A percentile compares a stretch with the other conserved stretches of the same genome.
phyloP scores from a whole-genome alignment of 164 flowering plant species.

The Vitis rotundifolia region DNA sequence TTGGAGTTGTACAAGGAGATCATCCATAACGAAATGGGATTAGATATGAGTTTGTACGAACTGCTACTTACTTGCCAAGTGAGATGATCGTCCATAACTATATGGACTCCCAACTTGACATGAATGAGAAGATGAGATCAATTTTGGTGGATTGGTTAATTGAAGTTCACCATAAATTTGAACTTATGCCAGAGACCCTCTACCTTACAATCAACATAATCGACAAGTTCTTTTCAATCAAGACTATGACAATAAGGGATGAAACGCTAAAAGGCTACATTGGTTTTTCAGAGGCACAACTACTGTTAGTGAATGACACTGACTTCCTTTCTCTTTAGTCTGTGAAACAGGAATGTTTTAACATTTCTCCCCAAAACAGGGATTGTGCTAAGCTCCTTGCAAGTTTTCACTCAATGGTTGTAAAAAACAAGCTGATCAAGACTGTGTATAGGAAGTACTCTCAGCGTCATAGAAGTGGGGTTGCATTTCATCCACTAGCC shows the following conservation, averaged over 20 bases:
- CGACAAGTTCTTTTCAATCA: conserved; percentile 41
- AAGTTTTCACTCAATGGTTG: conserved; percentile 25
- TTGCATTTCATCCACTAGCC: conserved; percentile 43
- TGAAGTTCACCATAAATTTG: conserved; percentile 49
- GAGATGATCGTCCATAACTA: conserved; percentile 22
- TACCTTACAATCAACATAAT: conserved; percentile 47
- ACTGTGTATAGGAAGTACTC: conserved; percentile 42
- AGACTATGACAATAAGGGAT: no score
- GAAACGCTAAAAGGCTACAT: conserved; percentile 58
- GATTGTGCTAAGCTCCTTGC: conserved; percentile 44
- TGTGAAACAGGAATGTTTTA: no score
- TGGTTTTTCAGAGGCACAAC: conserved; percentile 49
- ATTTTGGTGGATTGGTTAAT: conserved; percentile 55
- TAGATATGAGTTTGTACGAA: conserved; percentile 41
- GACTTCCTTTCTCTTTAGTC: no score
- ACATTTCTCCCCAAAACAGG: conserved; percentile 20
- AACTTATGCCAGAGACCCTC: conserved; percentile 56
- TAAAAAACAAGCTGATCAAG: conserved; percentile 33
- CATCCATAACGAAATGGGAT: conserved; percentile 41
- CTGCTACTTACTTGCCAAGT: conserved; percentile 52
- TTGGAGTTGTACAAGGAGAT: conserved; percentile 78
- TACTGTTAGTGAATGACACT: conserved; percentile 28
- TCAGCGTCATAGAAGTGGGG: conserved; percentile 24
- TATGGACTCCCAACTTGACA: conserved; percentile 33
- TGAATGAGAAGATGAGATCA: conserved; percentile 43